Evolutionary conservation across 495 filamentous ascomycete species (phyloP).

Genomic region (Pyronema domesticum): DNA sequence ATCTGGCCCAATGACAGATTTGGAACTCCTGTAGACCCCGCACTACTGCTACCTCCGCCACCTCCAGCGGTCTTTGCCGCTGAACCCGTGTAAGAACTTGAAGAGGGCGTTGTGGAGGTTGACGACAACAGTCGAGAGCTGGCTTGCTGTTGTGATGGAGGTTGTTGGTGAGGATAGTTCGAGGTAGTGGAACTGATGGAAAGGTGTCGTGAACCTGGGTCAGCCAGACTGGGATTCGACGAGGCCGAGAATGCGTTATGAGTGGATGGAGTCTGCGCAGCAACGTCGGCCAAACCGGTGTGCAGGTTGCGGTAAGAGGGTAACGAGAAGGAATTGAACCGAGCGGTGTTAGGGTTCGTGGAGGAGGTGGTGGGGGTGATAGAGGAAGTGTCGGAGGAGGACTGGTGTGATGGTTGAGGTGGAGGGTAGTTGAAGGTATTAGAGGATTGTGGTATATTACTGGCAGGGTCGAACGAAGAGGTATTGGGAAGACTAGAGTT

Average conservation of each 20-base stretch:
- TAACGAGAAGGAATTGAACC: constrained; percentile 8
- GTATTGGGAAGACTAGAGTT: constrained; percentile 22
- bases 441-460: constrained; percentile 7
- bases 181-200: constrained; percentile 14
- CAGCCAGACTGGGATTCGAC: constrained; percentile 6
- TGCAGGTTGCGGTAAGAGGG: constrained; percentile 1
- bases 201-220: constrained; percentile 15
- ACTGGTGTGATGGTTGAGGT: constrained; percentile 7
- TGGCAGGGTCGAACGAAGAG: constrained; percentile 16
- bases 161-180: constrained; percentile 15
- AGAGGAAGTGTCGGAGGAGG: constrained; percentile 7
- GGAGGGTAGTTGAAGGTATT: constrained; percentile 19
- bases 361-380: no score
- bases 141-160: constrained; percentile 13
- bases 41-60: constrained; percentile 23
- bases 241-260: neutral
- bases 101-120: constrained; percentile 20
- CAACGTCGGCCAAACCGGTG: neutral
- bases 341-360: constrained; percentile 5
- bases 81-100: constrained; percentile 20
- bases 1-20: constrained; percentile 92
- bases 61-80: constrained; percentile 24
- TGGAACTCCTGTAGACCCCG: constrained; percentile 30
- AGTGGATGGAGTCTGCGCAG: constrained; percentile 3
- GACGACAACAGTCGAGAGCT: constrained; percentile 19